Conservation (phyloP, 2,329 filamentous ascomycete species). For the Dryadomyces quercivorus region DNA sequence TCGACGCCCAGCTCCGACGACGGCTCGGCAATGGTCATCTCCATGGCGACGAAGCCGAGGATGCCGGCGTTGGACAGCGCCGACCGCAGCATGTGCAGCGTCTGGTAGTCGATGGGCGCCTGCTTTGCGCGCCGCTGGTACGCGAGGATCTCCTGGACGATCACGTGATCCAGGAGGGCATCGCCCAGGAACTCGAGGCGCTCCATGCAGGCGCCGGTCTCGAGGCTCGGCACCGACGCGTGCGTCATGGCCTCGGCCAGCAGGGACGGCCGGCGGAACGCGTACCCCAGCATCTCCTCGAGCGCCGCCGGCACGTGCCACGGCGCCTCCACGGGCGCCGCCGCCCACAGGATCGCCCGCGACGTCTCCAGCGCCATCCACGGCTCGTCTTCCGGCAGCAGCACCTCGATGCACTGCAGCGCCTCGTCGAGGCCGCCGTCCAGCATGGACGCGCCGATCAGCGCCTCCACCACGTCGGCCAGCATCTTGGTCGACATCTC, state of each 20-base stretch:
- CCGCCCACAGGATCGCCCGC: conserved; percentile 29
- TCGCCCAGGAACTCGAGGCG: conserved; percentile 84
- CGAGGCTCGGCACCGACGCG: conserved; percentile 39
- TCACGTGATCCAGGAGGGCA: conserved; percentile 65
- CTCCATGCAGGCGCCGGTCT: conserved; percentile 43
- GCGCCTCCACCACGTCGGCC: conserved; percentile 76
- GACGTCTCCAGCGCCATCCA: conserved; percentile 37
- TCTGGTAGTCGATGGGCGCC: conserved; percentile 30
- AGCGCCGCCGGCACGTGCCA: conserved; percentile 33
- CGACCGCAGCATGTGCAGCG: conserved; percentile 68
- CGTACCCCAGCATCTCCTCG: conserved; percentile 58
- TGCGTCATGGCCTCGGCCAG: conserved; percentile 76
- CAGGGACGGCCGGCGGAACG: conserved; percentile 54
- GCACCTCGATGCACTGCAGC: conserved; percentile 48
- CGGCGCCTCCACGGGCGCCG: conserved; percentile 24
- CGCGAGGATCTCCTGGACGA: conserved; percentile 31
- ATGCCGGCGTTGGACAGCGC: conserved; percentile 72
- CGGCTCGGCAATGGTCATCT: conserved; percentile 21
- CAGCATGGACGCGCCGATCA: conserved; percentile 65
- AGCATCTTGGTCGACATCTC: conserved; percentile 62
- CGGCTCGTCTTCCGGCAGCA: conserved; percentile 49
- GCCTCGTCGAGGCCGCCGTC: conserved; percentile 56
- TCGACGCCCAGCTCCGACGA: conserved; percentile 7
- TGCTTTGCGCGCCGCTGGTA: conserved; percentile 1
- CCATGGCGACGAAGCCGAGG: conserved; percentile 64